These are phyloP conservation scores for Cryphonectria radicalis DNA, from an alignment of 2,329 filamentous ascomycete species.

Conservation along the genomic window DNA sequence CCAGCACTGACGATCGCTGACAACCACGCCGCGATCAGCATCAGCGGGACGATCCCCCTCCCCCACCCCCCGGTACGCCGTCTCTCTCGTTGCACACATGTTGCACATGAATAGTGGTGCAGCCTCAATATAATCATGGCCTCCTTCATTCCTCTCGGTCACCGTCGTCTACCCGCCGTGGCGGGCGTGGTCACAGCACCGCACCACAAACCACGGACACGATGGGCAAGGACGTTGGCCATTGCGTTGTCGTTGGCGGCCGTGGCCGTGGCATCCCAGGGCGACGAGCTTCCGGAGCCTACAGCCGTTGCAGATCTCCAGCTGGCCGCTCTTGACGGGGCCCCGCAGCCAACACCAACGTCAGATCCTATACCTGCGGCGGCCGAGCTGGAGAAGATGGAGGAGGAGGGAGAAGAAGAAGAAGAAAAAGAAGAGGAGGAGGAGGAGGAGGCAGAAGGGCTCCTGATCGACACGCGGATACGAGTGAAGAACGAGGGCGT, in stretches of 20 bases:
- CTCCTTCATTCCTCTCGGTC: conserved; percentile 24
- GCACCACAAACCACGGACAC: conserved; percentile 33
- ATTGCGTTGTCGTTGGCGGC: conserved; percentile 34
- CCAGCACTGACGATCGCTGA: not conserved
- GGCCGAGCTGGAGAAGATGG: not conserved
- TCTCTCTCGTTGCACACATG: conserved; percentile 35
- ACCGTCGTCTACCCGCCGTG: conserved; percentile 19
- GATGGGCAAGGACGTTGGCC: conserved; percentile 34
- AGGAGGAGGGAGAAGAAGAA: conserved; percentile 31
- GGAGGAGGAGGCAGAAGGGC: conserved; percentile 36
- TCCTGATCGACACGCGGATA: conserved; percentile 43
- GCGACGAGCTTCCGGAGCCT: conserved; percentile 31
- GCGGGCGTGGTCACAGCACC: conserved; percentile 14
- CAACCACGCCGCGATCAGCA: conserved; percentile 5
- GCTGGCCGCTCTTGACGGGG: conserved; percentile 10
- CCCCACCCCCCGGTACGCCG: conserved; percentile 11
- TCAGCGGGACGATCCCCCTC: not conserved
- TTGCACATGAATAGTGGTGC: conserved; percentile 29
- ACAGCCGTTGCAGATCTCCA: conserved; percentile 34
- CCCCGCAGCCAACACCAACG: conserved; percentile 20
- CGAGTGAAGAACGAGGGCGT: conserved; percentile 39
- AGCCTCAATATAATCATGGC: conserved; percentile 37
- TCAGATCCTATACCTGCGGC: conserved; percentile 34
- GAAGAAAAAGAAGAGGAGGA: conserved; percentile 37
- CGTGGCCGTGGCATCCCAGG: conserved; percentile 34